Evolutionary conservation across 345 rosid species (phyloP).

Genomic region (Atalantia buxifolia): DNA sequence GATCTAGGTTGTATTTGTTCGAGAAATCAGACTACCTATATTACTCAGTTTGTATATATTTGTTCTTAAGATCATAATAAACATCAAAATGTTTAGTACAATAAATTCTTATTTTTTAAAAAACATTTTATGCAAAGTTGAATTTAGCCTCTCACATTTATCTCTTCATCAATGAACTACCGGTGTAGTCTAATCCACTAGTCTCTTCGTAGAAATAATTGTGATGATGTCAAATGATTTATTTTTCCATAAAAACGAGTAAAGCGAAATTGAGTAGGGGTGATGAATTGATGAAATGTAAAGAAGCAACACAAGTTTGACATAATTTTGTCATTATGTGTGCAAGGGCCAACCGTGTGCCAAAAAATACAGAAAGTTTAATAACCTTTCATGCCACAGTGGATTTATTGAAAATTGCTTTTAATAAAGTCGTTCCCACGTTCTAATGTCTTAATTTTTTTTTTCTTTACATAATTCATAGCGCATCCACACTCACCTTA

Average conservation of each 20-base stretch:
- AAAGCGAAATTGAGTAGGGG: neutral
- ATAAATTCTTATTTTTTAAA: no score
- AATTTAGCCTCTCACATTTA: neutral
- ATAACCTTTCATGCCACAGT: neutral
- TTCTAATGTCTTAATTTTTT: no score
- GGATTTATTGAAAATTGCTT: no score
- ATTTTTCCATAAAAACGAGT: neutral
- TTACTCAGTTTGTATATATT: no score
- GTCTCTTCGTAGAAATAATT: neutral
- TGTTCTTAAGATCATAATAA: no score
- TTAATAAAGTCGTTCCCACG: no score
- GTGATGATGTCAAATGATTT: neutral
- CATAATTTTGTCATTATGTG: constrained; percentile 8
- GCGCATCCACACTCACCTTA: accelerated
- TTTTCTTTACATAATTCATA: no score
- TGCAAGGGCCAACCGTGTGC: constrained; percentile 4
- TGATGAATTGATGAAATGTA: neutral
- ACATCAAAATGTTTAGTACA: no score
- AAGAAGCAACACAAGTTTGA: neutral
- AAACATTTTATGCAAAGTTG: no score
- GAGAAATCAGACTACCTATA: no score
- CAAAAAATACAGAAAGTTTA: constrained; percentile 2
- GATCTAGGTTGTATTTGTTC: no score
- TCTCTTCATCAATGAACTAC: neutral
- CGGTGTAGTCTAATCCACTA: no score